Conservation (phyloP, 2,329 filamentous ascomycete species). For the Fusarium nematophilum region DNA sequence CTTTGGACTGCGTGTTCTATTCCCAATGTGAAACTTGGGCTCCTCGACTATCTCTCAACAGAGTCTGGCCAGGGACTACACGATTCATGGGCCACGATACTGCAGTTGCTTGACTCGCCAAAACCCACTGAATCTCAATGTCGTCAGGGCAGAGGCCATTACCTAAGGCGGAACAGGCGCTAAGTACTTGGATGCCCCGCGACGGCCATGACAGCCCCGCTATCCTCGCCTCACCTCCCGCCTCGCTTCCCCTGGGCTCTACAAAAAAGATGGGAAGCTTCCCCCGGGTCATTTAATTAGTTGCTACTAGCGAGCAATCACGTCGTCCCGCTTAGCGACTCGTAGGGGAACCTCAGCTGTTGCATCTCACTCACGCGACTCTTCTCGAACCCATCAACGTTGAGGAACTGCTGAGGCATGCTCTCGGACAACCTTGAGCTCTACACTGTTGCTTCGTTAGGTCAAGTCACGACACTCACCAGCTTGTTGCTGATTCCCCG, state of each 20-base stretch:
- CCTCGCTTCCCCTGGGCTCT: constrained; percentile 24
- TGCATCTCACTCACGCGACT: constrained; percentile 14
- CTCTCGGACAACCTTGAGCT: constrained; percentile 7
- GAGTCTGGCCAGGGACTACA: neutral
- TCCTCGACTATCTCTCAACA: neutral
- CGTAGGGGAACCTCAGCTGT: constrained; percentile 4
- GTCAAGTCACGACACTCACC: constrained; percentile 13
- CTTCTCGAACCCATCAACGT: neutral
- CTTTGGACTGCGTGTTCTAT: too few species aligned
- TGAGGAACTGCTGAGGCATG: constrained; percentile 3
- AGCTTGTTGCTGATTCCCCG: constrained; percentile 12
- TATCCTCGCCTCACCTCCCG: constrained; percentile 16
- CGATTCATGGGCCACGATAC: constrained; percentile 28
- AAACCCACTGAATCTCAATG: neutral
- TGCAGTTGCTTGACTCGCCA: constrained; percentile 25
- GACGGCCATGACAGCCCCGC: constrained; percentile 32
- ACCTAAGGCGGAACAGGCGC: constrained; percentile 28
- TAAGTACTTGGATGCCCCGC: constrained; percentile 29
- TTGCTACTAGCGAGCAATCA: constrained; percentile 26
- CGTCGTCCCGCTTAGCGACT: constrained; percentile 10
- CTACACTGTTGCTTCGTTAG: constrained; percentile 29
- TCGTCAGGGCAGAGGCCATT: constrained; percentile 9
- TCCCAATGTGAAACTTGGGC: too few species aligned
- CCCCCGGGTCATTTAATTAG: constrained; percentile 21
- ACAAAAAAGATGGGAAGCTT: constrained; percentile 36